Evolutionary conservation across 805 yeast genomes (phyloP), one percentile per base, ranked within the genome.

Genomic region (Saccharomycopsis capsularis): DNA sequence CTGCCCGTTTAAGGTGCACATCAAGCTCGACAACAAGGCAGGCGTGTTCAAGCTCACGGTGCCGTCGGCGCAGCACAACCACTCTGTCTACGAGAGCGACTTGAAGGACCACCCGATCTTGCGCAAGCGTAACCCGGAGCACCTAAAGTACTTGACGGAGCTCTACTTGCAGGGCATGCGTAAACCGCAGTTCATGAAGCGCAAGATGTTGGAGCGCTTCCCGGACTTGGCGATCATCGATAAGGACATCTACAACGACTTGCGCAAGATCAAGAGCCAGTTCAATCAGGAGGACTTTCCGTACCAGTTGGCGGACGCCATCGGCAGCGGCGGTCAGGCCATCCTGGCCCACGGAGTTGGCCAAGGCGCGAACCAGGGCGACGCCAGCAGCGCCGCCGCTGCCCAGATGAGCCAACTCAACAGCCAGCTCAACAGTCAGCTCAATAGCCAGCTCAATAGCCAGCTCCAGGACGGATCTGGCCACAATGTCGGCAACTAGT

Each of bases 181-280:
- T 18, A 51, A 51, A 24, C 56, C 56, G 13, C 50, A 44, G 27
- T 38, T 44, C 13, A 30, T 53, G 45, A 53, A 51, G 27, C 41
- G 35, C 32, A 18, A 27, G n/a, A 16, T 53, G 25, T 18, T 44
- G 43, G 52, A 53, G 36, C 32, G 40, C 35, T 53, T 53, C 32
- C 56, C 56, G 7, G 50, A 47, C 18, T 38, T 53, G 18, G 19
- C 40, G 15, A 47, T 53, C 18, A 53, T 53, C 25, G 56, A 53
- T 43, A 53, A 53, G 42, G 56, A 53, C 29, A 38, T 53, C 16
- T 53, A 53, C 30, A 53, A 53, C 39, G 56, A 53, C 36, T 30
- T 53, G 15, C 46, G 56, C 13, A 53, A 53, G 44, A 44, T 53
- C 6, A 53, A 50, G 40, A 35, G 22, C 6, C 41, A 36, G 32